These are phyloP conservation scores for Baeospora myosura DNA, from an alignment of 1,284 basidiomycete genomes.

Conservation along the genomic window DNA sequence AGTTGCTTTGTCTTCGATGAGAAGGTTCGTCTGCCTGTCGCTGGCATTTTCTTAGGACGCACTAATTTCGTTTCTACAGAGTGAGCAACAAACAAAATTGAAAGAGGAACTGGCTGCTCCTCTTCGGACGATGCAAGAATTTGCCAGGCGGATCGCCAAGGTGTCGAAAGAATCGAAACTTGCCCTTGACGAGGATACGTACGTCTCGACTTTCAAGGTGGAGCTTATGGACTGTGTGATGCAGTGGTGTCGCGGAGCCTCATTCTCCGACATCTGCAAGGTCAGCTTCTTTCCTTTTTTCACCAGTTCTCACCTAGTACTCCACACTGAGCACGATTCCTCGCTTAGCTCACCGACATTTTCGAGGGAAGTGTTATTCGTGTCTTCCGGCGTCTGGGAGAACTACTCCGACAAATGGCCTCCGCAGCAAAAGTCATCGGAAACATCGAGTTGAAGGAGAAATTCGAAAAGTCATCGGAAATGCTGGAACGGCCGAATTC, in stretches of 20 bases:
- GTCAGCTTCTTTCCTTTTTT: constrained; percentile 31
- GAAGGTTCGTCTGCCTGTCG: constrained; percentile 54
- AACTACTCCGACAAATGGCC: constrained; percentile 92
- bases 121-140: constrained; percentile 90
- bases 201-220: constrained; percentile 94
- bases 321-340: background rate
- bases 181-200: constrained; percentile 86
- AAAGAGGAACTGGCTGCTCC: constrained; percentile 92
- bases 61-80: constrained; percentile 40
- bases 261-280: constrained; percentile 95
- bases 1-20: constrained; percentile 98
- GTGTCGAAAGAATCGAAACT: constrained; percentile 93
- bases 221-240: constrained; percentile 97
- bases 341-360: constrained; percentile 78
- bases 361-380: constrained; percentile 95
- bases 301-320: background rate
- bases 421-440: constrained; percentile 94
- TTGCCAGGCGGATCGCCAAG: constrained; percentile 90
- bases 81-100: constrained; percentile 79
- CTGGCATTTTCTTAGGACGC: background rate
- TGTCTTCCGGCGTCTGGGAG: constrained; percentile 89
- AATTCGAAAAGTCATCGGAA: constrained; percentile 82
- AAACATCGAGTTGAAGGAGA: constrained; percentile 86
- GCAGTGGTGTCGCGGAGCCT: constrained; percentile 97
- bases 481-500: constrained; percentile 89